Base-by-base conservation (phyloP, 306 rosid genomes). In the Dalbergia cochinchinensis region DNA sequence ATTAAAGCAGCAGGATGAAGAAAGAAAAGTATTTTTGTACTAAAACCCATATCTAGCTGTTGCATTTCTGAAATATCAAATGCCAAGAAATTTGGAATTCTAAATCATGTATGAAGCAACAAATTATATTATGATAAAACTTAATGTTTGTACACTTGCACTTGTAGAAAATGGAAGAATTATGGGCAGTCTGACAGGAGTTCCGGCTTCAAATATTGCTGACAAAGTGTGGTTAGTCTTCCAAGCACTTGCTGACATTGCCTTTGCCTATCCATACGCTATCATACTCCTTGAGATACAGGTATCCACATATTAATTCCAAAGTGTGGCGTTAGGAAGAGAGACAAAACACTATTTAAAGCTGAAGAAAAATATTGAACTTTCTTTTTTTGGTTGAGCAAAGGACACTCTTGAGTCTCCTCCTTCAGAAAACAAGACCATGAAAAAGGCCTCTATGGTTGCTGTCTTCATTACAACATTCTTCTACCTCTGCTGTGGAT, bases 211-310 rank as follows among this genome's bases (percentile, higher is more conserved):
- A 58, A 92, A 58, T 73, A n/a, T 70, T n/a, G 85, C 83, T 6
- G 73, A 88, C 65, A 94, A 94, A 55, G 31, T 89, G 60, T 94
- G 91, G 91, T 77, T 92, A 72, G 66, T 66, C 47, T 91, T 92
- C 79, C 94, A 92, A 86, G 97, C 94, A 67, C 85, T 94, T 47
- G 97, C 94, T 68, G 98, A 92, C 74, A 85, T 94, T 80, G 96
- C 94, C 69, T 94, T 88, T 79, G 92, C 98, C 74, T 94, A 91
- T 87, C 98, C 98, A 19, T 94, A 85, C 88, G 47, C 97, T 0
- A 59, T 85, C 31, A 83, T 92, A 77, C 87, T 94, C 68, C 89
- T 92, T 16, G 97, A 94, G 85, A 92, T 92, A 67, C 94, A 94
- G 91, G 98, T 94, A 85, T 26, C 13, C 73, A 69, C 71, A 61